Conservation (phyloP, 805 yeast genomes). For the Candida ficus region DNA sequence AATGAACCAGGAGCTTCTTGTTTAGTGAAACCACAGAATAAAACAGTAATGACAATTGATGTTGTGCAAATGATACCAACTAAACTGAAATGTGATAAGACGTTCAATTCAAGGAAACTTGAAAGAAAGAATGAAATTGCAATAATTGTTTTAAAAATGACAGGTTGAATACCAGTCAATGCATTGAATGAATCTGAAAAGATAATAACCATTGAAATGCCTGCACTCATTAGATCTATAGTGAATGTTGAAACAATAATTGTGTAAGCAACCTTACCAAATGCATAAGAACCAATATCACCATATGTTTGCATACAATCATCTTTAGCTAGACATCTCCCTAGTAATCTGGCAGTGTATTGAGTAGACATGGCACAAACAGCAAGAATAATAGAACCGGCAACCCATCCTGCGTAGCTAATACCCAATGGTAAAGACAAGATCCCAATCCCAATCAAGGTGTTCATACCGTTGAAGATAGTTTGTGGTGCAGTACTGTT, state of each 20-base stretch:
- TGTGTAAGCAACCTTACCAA: conserved; percentile 40
- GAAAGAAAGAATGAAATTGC: conserved; percentile 36
- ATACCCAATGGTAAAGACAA: conserved; percentile 70
- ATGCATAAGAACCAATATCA: conserved; percentile 48
- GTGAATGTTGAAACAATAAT: conserved; percentile 46
- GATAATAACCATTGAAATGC: conserved; percentile 49
- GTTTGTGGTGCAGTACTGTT: conserved; percentile 71
- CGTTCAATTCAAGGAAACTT: conserved; percentile 51
- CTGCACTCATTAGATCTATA: conserved; percentile 57
- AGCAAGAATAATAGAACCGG: conserved; percentile 39
- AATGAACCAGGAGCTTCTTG: conserved; percentile 50
- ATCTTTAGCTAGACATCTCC: conserved; percentile 38
- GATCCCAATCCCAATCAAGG: conserved; percentile 70
- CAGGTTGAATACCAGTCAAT: conserved; percentile 35
- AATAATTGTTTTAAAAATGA: conserved; percentile 38
- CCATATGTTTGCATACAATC: conserved; percentile 47
- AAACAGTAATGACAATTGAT: conserved; percentile 40
- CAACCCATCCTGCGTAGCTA: conserved; percentile 61
- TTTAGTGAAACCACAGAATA: conserved; percentile 42
- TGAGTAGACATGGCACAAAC: conserved; percentile 45
- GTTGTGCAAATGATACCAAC: conserved; percentile 54
- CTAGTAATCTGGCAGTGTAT: conserved; percentile 50
- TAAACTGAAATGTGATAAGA: conserved; percentile 49
- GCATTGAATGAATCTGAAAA: conserved; percentile 57
- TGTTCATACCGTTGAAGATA: conserved; percentile 70